Evolutionary conservation across 169 alveolate genomes (phyloP).

Genomic region (Eimeria sp.): DNA sequence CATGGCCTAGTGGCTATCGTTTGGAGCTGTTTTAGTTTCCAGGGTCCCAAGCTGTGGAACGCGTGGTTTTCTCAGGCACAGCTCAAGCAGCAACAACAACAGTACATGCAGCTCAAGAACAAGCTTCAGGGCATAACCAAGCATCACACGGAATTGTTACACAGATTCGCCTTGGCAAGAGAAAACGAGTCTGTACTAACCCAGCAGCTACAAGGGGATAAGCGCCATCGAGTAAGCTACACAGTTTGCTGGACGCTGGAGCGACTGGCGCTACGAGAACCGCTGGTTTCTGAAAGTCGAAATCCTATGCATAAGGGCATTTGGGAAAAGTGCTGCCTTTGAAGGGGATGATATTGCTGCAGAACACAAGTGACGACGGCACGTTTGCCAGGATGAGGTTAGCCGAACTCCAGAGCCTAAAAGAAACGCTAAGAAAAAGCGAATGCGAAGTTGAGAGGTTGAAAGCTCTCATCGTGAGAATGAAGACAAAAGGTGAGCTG

Average conservation of each 20-base stretch:
- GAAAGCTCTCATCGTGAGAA: constrained; percentile 12
- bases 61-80: constrained; percentile 16
- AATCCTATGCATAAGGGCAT: background rate
- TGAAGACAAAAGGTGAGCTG: constrained; percentile 58
- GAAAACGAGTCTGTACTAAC: constrained; percentile 25
- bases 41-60: background rate
- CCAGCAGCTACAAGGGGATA: constrained; percentile 58
- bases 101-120: constrained; percentile 15
- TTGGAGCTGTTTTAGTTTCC: background rate
- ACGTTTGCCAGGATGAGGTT: constrained; percentile 30
- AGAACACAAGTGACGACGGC: constrained; percentile 77
- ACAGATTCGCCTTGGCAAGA: constrained; percentile 51
- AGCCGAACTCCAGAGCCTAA: constrained; percentile 37
- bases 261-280: background rate
- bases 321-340: background rate
- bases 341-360: background rate
- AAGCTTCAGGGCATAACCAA: constrained; percentile 19
- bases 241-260: background rate
- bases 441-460: constrained; percentile 29
- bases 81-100: constrained; percentile 43
- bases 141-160: constrained; percentile 59
- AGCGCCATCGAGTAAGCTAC: constrained; percentile 41
- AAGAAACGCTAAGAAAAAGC: constrained; percentile 3
- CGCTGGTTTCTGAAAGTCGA: too few relatives aligned
- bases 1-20: background rate